Evolutionary conservation across 176 grass and related monocot genomes (phyloP), one percentile per base, ranked within the genome.

Genomic region (Triticum dicoccoides): DNA sequence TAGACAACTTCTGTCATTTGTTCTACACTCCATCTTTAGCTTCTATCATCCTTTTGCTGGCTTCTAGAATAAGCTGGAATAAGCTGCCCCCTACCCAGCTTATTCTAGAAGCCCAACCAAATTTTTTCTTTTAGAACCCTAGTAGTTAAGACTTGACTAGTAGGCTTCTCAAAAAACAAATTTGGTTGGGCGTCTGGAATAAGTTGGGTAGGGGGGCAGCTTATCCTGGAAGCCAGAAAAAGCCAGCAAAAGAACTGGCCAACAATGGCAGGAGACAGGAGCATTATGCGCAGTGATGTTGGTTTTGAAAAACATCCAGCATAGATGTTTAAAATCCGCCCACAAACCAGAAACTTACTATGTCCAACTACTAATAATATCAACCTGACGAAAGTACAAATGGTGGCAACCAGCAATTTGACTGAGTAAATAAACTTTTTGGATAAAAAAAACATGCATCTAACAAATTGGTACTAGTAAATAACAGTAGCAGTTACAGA

Each of bases 381-480:
- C 54, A 38, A 37, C 5, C 35, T 69, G 11, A 82, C 5, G 3
- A 77, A 87, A 77, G 61, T 45, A 69, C 9, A 78, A 21, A 83
- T 78, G 34, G 76, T 25, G 59, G 13, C 14, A 45, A 82, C 62
- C 44, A 52, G 9, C 9, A 27, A 15, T 34, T 54, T 52, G 13
- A 72, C 32, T 29, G 52, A 32, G 81, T 54, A 18, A 82, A 82
- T 23, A 51, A 2, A 35, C 41, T 37, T 66, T 85, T 25, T 39
- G 56, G 3, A 33, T 58, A 7, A 11, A 76, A 27, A 29, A 54
- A 32, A 15, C 21, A 71, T 79, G 45, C 38, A 72, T 76, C 54
- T 7, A 89, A 56, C 64, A 59, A 45, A 73, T 25, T 39, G 82
- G 17, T 35, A 69, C 65, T 67, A 62, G 72, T 62, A 25, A 80